Base-by-base conservation (phyloP, 176 grass and related monocot genomes). In the Bolboschoenus planiculmis region DNA sequence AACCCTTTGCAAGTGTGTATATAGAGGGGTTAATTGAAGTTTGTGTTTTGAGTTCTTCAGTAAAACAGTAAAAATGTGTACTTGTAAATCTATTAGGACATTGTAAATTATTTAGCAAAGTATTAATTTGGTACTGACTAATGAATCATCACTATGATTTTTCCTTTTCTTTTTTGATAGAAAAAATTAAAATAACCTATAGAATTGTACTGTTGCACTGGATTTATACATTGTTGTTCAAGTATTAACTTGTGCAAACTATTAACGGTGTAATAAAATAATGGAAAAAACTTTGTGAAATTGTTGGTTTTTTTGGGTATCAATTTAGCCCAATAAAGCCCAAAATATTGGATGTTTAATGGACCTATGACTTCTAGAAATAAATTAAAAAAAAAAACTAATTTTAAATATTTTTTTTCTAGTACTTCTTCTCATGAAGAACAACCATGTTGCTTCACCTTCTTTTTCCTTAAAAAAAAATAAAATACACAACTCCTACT, bases 81-180 rank as follows among this genome's bases (percentile, higher is more conserved):
- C 70, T 27, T 74, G 70, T 74, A 74, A 47, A 74, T 73, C 21
- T 74, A 48, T 27, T 74, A 74, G 70, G 70, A 27, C 42, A 74
- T 48, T 74, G 70, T 74, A 74, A 5, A 74, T 74, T 74, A 74
- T 74, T 29, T 74, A 48, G 70, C 24, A 7, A 30, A 30, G 42
- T 74, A 48, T 29, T 74, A 74, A 0, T 74, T 47, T 47, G 68
- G 21, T 73, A 47, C 68, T 74, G 1, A 73, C 40, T 72, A 43
- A 65, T 67, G 16, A 39, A 11, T 20, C 16, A 7, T 36, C 16
- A 20, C 33, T 66, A 8, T 36, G 15, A 4, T 60, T 13, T 70
- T 40, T 10, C 3, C 23, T 66, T 35, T 42, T 70, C 3, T 21
- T 70, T 70, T 7, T 5, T 7, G 8, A 6, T 10, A n/a, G n/a